Base-by-base conservation (phyloP, 1,284 basidiomycete species). In the Tylopilus sp. region DNA sequence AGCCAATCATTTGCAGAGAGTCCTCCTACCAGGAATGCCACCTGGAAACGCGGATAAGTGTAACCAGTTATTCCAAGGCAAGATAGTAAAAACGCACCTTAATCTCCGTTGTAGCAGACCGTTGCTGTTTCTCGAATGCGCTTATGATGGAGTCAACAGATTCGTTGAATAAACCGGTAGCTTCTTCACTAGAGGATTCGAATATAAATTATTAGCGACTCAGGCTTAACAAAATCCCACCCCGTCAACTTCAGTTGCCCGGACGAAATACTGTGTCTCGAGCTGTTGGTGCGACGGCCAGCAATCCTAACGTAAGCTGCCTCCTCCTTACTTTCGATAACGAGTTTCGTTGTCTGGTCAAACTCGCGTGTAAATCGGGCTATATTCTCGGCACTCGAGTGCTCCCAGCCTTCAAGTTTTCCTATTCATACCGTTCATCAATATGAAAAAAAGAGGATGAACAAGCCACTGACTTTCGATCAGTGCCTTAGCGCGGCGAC, bases 1-100 rank as follows among this genome's bases (percentile, higher is more conserved):
- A 79, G 62, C 72, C 74, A 78, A 20, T 77, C 72, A 48, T 74
- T 78, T 1, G 72, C 72, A 7, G 72, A 74, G 49, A 78, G 76
- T 0, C 76, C 77, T 8, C 77, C 77, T 7, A 72, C 65, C 8
- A 73, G 57, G 49, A 68, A 57, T 32, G 69, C 63, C 15, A 4
- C 52, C 59, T 60, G 35, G 32, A n/a, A 28, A 22, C 29, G 25
- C 13, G 8, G 35, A 15, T 43, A 13, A 45, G 25, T 31, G 22
- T 1, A 41, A n/a, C 17, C 3, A n/a, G 15, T 11, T 8, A 9
- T 19, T 46, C 24, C 24, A 48, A 36, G 13, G 22, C 24, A 45
- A 43, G 13, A n/a, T 25, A 24, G 4, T 28, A 13, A 40, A 42
- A 42, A 64, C 61, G 17, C 68, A 60, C 73, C 1, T 61, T 61